Percentiles rank a stretch among this genome's conserved stretches.
These are phyloP conservation scores for Ophiostoma sp. DNA, from an alignment of 2,329 filamentous ascomycete species.

Conservation along the genomic window DNA sequence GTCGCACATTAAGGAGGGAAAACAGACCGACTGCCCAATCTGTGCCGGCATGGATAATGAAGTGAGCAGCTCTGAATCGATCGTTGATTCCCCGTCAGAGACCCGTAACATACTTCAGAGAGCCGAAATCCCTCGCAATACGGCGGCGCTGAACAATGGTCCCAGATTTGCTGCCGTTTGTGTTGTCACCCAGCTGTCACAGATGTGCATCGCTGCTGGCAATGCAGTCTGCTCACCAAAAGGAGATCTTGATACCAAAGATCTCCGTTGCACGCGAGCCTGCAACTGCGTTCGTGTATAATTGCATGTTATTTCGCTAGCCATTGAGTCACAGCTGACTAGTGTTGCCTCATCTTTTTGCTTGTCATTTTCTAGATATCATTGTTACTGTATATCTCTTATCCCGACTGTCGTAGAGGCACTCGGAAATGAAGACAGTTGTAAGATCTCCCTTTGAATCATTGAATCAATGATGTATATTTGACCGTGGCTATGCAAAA, in stretches of 20 bases:
- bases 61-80: background rate
- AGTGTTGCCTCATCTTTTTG: background rate
- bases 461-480: too few species aligned
- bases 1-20: background rate
- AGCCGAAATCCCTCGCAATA: background rate
- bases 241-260: background rate
- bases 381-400: background rate
- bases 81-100: background rate
- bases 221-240: conserved; percentile 3
- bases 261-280: background rate
- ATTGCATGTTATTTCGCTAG: background rate
- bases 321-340: background rate
- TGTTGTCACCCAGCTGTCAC: conserved; percentile 7
- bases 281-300: conserved; percentile 15
- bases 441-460: too few species aligned
- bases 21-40: background rate
- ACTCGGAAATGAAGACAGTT: background rate
- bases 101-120: background rate
- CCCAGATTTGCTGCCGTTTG: background rate
- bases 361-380: background rate
- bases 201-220: conserved; percentile 6
- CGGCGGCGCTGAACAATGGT: background rate
- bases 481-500: background rate
- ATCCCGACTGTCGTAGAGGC: background rate
- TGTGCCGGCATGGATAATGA: background rate